A percentile compares a stretch with the other conserved stretches of the same genome.
Evolutionary conservation across 441 rosid species (phyloP).

Genomic region (Croton laevigatus): DNA sequence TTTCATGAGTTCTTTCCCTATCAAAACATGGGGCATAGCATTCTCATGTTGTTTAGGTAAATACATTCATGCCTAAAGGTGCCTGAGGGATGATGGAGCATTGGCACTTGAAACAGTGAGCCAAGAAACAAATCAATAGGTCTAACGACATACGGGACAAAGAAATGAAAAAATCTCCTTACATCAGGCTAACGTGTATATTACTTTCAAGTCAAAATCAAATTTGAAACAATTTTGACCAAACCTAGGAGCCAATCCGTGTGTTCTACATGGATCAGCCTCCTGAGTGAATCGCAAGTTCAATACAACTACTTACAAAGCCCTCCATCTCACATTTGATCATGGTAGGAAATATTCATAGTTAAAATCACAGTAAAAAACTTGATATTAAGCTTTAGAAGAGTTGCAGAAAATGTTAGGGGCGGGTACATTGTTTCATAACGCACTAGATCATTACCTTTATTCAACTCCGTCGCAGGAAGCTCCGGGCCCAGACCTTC

Average conservation of each 20-base stretch:
- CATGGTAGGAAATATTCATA: background rate
- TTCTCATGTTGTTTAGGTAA: background rate
- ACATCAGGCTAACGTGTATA: background rate
- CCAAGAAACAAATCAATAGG: background rate
- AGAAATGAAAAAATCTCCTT: background rate
- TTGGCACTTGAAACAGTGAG: background rate
- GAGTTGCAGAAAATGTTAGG: background rate
- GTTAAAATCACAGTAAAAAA: background rate
- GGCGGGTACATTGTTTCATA: background rate
- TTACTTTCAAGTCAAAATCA: background rate
- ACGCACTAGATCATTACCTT: conserved; percentile 33
- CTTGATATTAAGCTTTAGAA: background rate
- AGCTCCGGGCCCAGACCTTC: conserved; percentile 26
- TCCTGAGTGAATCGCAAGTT: background rate
- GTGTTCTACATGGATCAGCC: background rate
- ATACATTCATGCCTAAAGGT: background rate
- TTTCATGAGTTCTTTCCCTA: background rate
- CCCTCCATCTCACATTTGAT: background rate
- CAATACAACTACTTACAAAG: background rate
- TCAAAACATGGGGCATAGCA: background rate
- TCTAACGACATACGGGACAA: background rate
- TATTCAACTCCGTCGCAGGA: conserved; percentile 21
- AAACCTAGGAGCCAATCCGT: background rate
- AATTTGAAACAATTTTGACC: background rate
- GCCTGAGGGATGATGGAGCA: background rate